phyloP scores from a whole-genome alignment of 2,329 filamentous ascomycete genomes.

The Simplicillium sp. region DNA sequence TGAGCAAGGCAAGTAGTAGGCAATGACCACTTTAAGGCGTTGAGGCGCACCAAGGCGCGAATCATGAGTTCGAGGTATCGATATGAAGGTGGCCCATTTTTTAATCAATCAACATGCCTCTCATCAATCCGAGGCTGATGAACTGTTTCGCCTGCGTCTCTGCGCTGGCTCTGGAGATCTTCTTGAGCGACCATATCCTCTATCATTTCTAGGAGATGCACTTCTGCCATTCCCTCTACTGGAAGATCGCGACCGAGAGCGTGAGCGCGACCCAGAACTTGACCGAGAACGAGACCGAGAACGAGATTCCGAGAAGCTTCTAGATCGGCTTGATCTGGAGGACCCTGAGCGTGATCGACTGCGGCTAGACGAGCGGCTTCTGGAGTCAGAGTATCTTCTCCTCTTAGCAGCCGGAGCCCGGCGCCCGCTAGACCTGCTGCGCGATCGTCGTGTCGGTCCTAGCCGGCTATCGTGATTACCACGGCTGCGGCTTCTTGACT shows the following conservation, averaged over 20 bases:
- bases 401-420: slow-evolving; percentile 32
- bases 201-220: slow-evolving; percentile 1
- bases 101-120: slow-evolving; percentile 1
- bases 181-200: slow-evolving; percentile 1
- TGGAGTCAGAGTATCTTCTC: slow-evolving; percentile 38
- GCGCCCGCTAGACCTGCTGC: slow-evolving; percentile 19
- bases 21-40: too few relatives aligned
- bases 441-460: slow-evolving; percentile 6
- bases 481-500: slow-evolving; percentile 11
- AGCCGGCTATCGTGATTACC: slow-evolving; percentile 12
- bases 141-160: slow-evolving; percentile 36
- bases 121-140: slow-evolving; percentile 30
- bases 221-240: slow-evolving; percentile 7
- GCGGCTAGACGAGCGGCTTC: slow-evolving; percentile 33
- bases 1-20: too few relatives aligned
- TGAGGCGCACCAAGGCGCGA: too few relatives aligned
- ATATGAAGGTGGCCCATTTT: background rate
- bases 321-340: slow-evolving; percentile 26
- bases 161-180: slow-evolving; percentile 6
- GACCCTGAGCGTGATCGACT: slow-evolving; percentile 25
- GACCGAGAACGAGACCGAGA: slow-evolving; percentile 5
- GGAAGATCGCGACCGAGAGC: slow-evolving; percentile 8
- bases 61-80: too few relatives aligned
- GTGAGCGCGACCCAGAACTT: slow-evolving; percentile 13
- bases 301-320: slow-evolving; percentile 26